Base-by-base conservation (phyloP, 306 rosid species). In the Pterocarpus macrocarpus region DNA sequence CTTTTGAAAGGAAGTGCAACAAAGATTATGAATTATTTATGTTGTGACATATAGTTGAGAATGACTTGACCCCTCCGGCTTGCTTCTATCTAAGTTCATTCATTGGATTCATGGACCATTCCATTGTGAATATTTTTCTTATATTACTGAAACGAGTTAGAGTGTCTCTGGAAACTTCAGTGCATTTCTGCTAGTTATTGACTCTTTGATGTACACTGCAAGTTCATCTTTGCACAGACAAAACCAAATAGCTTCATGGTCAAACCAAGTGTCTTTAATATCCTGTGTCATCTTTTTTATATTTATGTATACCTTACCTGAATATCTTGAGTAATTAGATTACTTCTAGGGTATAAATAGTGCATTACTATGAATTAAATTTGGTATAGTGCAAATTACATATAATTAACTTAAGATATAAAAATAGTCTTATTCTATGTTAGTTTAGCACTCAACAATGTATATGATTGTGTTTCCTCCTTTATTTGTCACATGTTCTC, bases 201-300 rank as follows among this genome's bases (percentile, higher is more conserved):
- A 43, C 45, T 62, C 28, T 47, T 75, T 63, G 35, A 63, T 15
- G 57, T 59, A 3, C 65, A 41, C 34, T 74, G 43, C 44, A 43
- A 28, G 69, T 35, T 16, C 28, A 22, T 22, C 28, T 22, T 22
- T 22, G 28, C 28, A 22, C 28, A 22, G 28, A 22, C 16, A 35
- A 55, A 55, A 55, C 35, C 52, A 72, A 10, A 35, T n/a, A 45
- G 80, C 17, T n/a, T 75, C 61, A 62, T 15, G 47, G 71, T 61
- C 61, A 45, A 44, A 61, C 22, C 80, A 45, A 62, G 80, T 44
- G 33, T 62, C 49, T 32, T 62, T 62, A 44, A 34, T 45, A 17
- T 45, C 28, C 28, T 66, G 43, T 8, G 45, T 32, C 30, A 33
- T 62, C 45, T 41, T 59, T 59, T 75, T 15, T 32, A 15, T 30